Conservation (phyloP, 1,284 basidiomycete species). For the Cronartium ribicola region DNA sequence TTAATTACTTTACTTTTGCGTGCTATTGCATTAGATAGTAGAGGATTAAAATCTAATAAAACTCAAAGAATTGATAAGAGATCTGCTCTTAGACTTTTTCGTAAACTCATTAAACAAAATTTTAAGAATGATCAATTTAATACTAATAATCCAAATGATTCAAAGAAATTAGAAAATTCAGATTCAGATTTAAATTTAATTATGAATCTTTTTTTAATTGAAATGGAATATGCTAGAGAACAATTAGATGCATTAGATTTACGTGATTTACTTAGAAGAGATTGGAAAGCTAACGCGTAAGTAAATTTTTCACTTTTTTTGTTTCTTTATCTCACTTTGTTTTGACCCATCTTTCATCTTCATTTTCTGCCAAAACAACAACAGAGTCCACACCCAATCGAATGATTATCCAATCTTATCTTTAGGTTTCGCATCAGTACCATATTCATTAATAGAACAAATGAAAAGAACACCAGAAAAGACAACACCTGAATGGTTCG, state of each 20-base stretch:
- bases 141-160: neutral
- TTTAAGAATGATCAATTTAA: neutral
- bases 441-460: conserved; percentile 50
- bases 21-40: conserved; percentile 46
- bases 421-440: conserved; percentile 51
- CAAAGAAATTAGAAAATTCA: neutral
- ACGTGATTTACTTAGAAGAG: conserved; percentile 50
- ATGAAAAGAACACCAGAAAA: conserved; percentile 47
- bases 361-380: conserved; percentile 8
- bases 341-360: neutral
- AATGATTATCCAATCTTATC: conserved; percentile 47
- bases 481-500: conserved; percentile 49
- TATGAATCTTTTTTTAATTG: conserved; percentile 48
- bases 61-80: conserved; percentile 41
- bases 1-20: conserved; percentile 45
- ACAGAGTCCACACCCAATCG: conserved; percentile 46
- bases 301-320: neutral
- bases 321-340: neutral
- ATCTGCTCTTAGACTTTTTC: conserved; percentile 42
- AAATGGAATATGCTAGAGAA: conserved; percentile 49
- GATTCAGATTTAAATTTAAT: conserved; percentile 39
- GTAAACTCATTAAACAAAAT: too few relatives aligned
- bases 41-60: conserved; percentile 42
- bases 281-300: conserved; percentile 52
- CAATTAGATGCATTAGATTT: conserved; percentile 49